Base-by-base conservation (phyloP, 257 asterid species). In the Lycium ferocissimum region DNA sequence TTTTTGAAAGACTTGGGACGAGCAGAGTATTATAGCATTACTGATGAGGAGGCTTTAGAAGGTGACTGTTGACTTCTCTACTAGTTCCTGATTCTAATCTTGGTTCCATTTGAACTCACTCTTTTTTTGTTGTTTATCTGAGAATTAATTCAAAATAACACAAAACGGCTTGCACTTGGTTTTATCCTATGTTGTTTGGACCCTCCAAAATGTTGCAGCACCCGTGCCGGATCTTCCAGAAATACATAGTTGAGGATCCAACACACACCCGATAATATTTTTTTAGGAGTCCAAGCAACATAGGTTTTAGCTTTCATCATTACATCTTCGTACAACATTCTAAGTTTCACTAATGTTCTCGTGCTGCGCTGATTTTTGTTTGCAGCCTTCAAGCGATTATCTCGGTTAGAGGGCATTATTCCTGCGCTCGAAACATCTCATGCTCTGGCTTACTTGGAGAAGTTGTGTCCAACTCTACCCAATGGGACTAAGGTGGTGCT, bases 391-490 rank as follows among this genome's bases (percentile, higher is more conserved):
- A 92, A 93, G 94, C 93, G 99, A 86, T 84, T 94, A 78, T 94
- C 99, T 20, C 90, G 92, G 88, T 89, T 95, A 38, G 99, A 96
- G 88, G 99, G 99, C 67, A 96, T 96, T 40, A 96, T 96, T 59
- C 99, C 98, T 1, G 98, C 98, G 8, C 91, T 95, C 15, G 99
- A 95, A 94, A 96, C 98, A 78, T 95, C 99, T 43, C 99, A 95
- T 84, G 99, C 99, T 6, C 83, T 96, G 40, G 98, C 98, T 22
- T 89, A 91, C 89, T 90, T 95, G 12, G 99, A 97, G 96, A 91
- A 92, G 86, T 89, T 95, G 73, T 97, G 99, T 88, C 99, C 99
- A 7, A 84, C 89, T 35, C 98, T 97, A 78, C 91, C 94, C 10
- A 93, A 94, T 86, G 98, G 98, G 76, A 86, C 94, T 6, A 94